These are phyloP conservation scores for Kwoniella shandongensis DNA, from an alignment of 768 basidiomycete genomes.

Conservation along the genomic window DNA sequence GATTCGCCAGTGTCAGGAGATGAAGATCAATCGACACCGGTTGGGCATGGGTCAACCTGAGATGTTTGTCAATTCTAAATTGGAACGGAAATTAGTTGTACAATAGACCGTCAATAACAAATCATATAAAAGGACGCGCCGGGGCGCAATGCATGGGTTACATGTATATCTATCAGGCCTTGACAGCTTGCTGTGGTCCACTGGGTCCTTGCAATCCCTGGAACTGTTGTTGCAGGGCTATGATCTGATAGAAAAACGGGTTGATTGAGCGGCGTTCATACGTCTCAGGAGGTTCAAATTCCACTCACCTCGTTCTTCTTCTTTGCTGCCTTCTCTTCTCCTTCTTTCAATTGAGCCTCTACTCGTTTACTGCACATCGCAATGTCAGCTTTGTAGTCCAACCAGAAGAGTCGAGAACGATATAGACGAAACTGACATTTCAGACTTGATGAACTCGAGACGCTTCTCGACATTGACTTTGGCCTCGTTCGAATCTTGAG, in stretches of 20 bases:
- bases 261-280: no score
- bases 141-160: no score
- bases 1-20: conserved; percentile 6
- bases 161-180: conserved; percentile 4
- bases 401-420: background rate
- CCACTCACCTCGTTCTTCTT: conserved; percentile 74
- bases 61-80: no score
- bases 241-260: conserved; percentile 25
- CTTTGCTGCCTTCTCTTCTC: conserved; percentile 71
- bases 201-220: conserved; percentile 28
- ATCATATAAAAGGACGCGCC: no score
- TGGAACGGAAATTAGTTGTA: no score
- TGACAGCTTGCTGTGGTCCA: conserved; percentile 15
- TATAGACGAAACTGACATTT: conserved; percentile 66
- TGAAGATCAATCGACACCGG: background rate
- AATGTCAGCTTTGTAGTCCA: background rate
- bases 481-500: conserved; percentile 84
- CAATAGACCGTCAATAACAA: no score
- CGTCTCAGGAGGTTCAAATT: background rate
- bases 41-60: no score
- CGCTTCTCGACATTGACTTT: conserved; percentile 84
- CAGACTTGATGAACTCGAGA: conserved; percentile 78
- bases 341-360: conserved; percentile 76
- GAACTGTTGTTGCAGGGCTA: conserved; percentile 43
- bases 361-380: conserved; percentile 64